phyloP scores from a whole-genome alignment of 2,329 filamentous ascomycete species.

The Chaetothyriales sp. region DNA sequence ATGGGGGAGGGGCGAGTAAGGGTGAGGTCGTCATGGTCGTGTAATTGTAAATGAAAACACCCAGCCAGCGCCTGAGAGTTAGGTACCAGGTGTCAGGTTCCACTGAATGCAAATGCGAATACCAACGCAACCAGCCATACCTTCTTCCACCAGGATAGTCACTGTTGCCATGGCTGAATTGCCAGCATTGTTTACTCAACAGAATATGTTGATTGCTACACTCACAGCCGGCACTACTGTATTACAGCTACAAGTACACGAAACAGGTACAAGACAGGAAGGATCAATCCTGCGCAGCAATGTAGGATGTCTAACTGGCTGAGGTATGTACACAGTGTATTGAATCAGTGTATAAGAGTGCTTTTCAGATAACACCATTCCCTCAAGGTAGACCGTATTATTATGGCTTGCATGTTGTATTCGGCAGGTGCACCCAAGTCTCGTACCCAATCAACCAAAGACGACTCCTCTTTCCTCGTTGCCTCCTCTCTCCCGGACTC shows the following conservation, averaged over 20 bases:
- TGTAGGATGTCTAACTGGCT: neutral
- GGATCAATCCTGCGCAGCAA: neutral
- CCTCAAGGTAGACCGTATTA: neutral
- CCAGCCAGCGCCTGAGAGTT: neutral
- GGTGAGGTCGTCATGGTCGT: neutral
- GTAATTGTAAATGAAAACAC: neutral
- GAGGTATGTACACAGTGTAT: neutral
- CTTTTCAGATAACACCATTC: neutral
- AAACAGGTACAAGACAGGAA: neutral
- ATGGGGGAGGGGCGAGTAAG: neutral
- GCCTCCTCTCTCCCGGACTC: neutral
- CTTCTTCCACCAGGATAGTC: too few species aligned
- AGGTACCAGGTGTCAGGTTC: neutral
- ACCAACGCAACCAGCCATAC: neutral
- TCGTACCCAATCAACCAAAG: neutral
- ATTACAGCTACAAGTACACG: neutral
- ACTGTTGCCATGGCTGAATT: too few species aligned
- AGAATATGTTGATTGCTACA: too few species aligned
- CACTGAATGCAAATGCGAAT: neutral
- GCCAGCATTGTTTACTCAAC: too few species aligned
- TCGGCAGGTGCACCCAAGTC: neutral
- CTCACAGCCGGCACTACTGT: too few species aligned
- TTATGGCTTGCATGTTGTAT: neutral
- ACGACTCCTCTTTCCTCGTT: neutral
- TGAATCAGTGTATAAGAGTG: too few species aligned